Evolutionary conservation across 495 filamentous ascomycete species (phyloP).

Genomic region (Neurospora tetrasperma): DNA sequence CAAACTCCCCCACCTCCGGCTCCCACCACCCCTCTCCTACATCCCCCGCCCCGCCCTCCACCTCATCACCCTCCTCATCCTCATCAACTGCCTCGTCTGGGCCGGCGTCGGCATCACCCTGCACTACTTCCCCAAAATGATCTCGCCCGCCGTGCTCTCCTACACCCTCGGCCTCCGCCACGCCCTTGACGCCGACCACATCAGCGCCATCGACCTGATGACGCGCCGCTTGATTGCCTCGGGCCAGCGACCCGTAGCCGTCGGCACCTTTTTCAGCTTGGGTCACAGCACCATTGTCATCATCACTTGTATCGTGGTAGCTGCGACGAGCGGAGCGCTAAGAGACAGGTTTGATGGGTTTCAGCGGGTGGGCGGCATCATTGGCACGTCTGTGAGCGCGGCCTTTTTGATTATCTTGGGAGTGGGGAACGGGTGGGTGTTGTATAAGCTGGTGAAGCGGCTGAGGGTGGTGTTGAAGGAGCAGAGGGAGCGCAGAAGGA

Average conservation of each 20-base stretch:
- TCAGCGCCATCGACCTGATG: conserved; percentile 93
- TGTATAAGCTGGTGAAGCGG: conserved; percentile 61
- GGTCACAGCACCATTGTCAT: conserved; percentile 92
- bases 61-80: conserved; percentile 54
- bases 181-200: conserved; percentile 94
- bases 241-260: conserved; percentile 78
- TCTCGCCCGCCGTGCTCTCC: conserved; percentile 70
- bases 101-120: conserved; percentile 59
- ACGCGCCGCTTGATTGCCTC: conserved; percentile 82
- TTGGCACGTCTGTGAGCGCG: conserved; percentile 75
- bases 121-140: conserved; percentile 44
- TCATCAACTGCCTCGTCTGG: conserved; percentile 66
- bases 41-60: conserved; percentile 56
- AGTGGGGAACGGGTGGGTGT: conserved; percentile 74
- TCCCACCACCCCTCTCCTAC: conserved; percentile 17
- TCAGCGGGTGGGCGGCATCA: conserved; percentile 72
- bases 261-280: conserved; percentile 91
- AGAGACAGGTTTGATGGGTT: conserved; percentile 70
- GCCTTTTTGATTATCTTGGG: conserved; percentile 74
- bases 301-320: conserved; percentile 83
- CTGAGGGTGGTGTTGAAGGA: conserved; percentile 48
- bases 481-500: conserved; percentile 16
- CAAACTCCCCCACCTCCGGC: conserved; percentile 5
- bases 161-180: conserved; percentile 89
- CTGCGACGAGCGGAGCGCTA: conserved; percentile 76